phyloP scores from a whole-genome alignment of 1,284 basidiomycete species.

The Fomitopsis betulina region DNA sequence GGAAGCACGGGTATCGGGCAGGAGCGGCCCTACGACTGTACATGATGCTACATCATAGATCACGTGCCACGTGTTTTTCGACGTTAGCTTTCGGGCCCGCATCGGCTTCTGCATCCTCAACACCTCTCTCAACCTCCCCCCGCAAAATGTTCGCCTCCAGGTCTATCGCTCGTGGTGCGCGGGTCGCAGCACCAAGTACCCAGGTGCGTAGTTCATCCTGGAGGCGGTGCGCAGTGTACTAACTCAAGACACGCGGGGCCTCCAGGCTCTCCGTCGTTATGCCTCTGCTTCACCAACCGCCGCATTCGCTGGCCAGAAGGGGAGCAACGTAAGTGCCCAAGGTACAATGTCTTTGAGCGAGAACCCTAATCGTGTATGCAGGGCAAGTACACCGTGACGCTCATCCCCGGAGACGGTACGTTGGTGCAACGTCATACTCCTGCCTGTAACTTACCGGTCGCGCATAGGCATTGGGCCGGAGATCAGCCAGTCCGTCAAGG shows the following conservation, averaged over 20 bases:
- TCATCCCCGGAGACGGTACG: constrained; percentile 89
- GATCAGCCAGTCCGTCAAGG: constrained; percentile 94
- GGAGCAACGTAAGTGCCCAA: constrained; percentile 63
- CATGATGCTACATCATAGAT: constrained; percentile 27
- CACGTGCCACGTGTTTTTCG: constrained; percentile 21
- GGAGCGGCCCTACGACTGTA: constrained; percentile 9
- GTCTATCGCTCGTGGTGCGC: constrained; percentile 50
- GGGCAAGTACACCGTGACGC: constrained; percentile 94
- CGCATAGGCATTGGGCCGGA: constrained; percentile 92
- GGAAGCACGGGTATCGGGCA: neutral
- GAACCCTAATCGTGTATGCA: constrained; percentile 24
- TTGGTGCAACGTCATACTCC: constrained; percentile 12
- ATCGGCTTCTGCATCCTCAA: constrained; percentile 18
- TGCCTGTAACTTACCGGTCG: constrained; percentile 11
- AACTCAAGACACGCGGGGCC: neutral
- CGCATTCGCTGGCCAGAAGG: constrained; percentile 86
- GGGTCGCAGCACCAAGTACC: constrained; percentile 40
- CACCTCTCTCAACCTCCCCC: constrained; percentile 18
- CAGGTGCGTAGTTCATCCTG: constrained; percentile 33
- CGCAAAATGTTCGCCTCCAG: constrained; percentile 53
- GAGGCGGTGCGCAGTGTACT: neutral
- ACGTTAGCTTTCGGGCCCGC: constrained; percentile 12
- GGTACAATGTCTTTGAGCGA: neutral
- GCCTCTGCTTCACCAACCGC: constrained; percentile 76
- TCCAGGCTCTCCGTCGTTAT: constrained; percentile 55